Base-by-base conservation (phyloP, 2,329 filamentous ascomycete species). In the Venturia carpophila region DNA sequence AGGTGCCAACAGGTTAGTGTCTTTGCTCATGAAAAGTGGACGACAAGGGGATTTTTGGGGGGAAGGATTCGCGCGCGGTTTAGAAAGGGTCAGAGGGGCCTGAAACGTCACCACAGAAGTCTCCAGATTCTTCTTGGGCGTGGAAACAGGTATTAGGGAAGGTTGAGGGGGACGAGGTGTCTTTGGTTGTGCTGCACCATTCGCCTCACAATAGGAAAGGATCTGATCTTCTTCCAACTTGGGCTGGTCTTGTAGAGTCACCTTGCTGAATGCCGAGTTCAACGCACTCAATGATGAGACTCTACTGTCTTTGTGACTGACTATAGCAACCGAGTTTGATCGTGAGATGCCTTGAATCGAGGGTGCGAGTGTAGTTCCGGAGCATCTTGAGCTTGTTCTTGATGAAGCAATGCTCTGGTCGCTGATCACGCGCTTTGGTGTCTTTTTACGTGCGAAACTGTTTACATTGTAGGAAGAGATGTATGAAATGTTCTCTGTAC, bases 11-110 rank as follows among this genome's bases (percentile, higher is more conserved):
- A 83, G 78, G 82, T 90, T 88, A 86, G 92, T 91, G 80, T 87
- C 79, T 79, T 87, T 89, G 69, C 83, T 87, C 71, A 93, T 80
- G 79, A 83, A 92, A 17, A 73, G 74, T 69, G 83, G 82, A 60
- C 73, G 73, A 70, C 70, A 58, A 68, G 71, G 67, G 69, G 69
- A 67, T 69, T 75, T 72, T 69, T 74, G 68, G 66, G 73, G 71
- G 66, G 71, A 69, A 79, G 71, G 78, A 69, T 69, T 64, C 67
- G 60, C 67, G 66, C 65, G 71, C 69, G 52, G 52, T n/a, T 58
- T 58, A 17, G 13, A 55, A 15, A 58, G 65, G 70, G 30, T n/a
- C 11, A 27, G 52, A 37, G 24, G 24, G 49, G 49, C 17, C 17
- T 58, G 52, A 58, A 58, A 58, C 52, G n/a, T 58, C 15, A 58